Evolutionary conservation across 768 basidiomycete species (phyloP), one percentile per base, ranked within the genome.

Genomic region (Pisolithus sp.): DNA sequence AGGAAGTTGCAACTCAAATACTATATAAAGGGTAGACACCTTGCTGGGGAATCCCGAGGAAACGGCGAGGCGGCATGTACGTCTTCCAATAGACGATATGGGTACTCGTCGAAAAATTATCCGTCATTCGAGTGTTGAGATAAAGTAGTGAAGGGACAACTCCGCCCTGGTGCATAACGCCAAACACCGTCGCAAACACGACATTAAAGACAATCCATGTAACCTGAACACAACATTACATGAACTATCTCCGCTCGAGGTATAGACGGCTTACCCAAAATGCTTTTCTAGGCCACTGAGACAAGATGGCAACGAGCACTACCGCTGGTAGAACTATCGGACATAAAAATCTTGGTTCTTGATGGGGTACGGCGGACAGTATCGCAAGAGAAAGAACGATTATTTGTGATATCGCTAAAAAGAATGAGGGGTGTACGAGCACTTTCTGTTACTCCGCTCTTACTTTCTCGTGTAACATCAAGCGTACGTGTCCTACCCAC

Each of bases 161-260:
- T 17, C 73, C 73, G 38, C 71, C 73, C 54, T 73, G 72, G 31
- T 73, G 72, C 28, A 72, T 50, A 42, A 73, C 6, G 13, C 71
- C 73, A 40, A 73, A 73, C 12, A 72, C 52, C 5, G 66, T n/a
- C 0, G 60, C 58, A 3, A 71, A 61, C 4, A 53, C 46, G 12
- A 57, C 1, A 38, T 74, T 74, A 18, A 62, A 63, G 18, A 49
- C 43, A 39, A 63, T 53, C 65, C 69, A 70, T 5, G 56, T 51
- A 4, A 50, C 43, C 72, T 73, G 34, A 17, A 24, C 49, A 31
- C 24, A 43, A 15, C 39, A 5, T 23, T 45, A 6, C 37, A 18
- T 31, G 21, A 28, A 39, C 15, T 47, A 18, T 42, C n/a, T 4
- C 34, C 21, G 21, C 40, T 12, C n/a, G 9, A 15, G 23, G 46